A percentile compares a stretch with the other conserved stretches of the same genome.
These are phyloP conservation scores for Aspergillus bridgeri DNA, from an alignment of 495 filamentous ascomycete species.

Conservation along the genomic window DNA sequence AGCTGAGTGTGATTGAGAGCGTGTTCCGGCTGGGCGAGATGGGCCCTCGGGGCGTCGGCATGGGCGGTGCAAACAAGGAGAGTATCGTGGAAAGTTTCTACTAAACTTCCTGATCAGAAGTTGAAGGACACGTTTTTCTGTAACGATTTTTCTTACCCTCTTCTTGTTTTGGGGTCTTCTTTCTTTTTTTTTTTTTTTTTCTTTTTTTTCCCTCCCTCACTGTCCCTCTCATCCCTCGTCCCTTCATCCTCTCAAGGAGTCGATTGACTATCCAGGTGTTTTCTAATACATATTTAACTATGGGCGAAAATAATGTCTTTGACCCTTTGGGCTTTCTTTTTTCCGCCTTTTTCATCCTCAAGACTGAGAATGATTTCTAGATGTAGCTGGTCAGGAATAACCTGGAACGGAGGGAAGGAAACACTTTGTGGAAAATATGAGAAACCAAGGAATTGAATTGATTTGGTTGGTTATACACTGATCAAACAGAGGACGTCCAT, in stretches of 20 bases:
- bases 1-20: slow-evolving; percentile 91
- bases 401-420: neutral
- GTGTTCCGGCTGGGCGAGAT: slow-evolving; percentile 90
- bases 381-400: neutral
- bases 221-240: neutral
- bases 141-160: neutral
- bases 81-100: slow-evolving; percentile 99
- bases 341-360: too few species aligned
- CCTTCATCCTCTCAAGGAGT: too few species aligned
- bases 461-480: slow-evolving; percentile 1
- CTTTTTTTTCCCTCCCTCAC: too few species aligned
- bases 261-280: neutral
- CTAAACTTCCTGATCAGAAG: slow-evolving; percentile 33
- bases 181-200: neutral
- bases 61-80: slow-evolving; percentile 81
- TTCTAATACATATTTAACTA: neutral
- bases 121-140: neutral
- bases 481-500: neutral
- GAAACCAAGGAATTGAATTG: neutral
- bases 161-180: neutral
- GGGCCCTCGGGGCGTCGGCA: slow-evolving; percentile 50
- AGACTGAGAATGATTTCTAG: too few species aligned
- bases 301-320: neutral
- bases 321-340: too few species aligned
- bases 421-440: neutral